Conservation (phyloP, 495 filamentous ascomycete species). For the Penicillium steckii region DNA sequence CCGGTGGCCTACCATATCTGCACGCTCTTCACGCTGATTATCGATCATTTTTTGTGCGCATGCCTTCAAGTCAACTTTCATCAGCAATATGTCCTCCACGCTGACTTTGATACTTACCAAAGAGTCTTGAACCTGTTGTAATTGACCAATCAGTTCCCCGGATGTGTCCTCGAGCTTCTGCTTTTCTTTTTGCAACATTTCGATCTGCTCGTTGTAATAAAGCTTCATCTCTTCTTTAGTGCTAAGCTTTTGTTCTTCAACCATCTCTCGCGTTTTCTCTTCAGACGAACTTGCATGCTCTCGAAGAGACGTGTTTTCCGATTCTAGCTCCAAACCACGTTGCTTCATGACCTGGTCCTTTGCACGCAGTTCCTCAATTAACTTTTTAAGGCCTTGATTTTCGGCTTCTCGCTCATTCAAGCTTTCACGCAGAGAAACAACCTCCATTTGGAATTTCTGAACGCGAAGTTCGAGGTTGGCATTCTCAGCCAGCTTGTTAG, state of each 20-base stretch:
- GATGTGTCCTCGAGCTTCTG: slow-evolving; percentile 14
- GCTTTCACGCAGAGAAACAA: slow-evolving; percentile 14
- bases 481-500: slow-evolving; percentile 21
- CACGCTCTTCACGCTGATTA: slow-evolving; percentile 1
- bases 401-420: slow-evolving; percentile 15
- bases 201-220: slow-evolving; percentile 24
- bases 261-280: slow-evolving; percentile 23
- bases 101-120: slow-evolving; percentile 26
- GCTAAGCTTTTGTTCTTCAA: slow-evolving; percentile 18
- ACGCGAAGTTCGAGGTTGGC: slow-evolving; percentile 24
- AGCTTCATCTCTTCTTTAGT: slow-evolving; percentile 18
- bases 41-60: slow-evolving; percentile 1
- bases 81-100: slow-evolving; percentile 10
- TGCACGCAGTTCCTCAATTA: slow-evolving; percentile 14
- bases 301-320: slow-evolving; percentile 17
- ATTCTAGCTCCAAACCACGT: slow-evolving; percentile 8
- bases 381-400: slow-evolving; percentile 15
- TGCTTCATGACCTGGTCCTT: slow-evolving; percentile 14
- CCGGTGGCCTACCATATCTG: slow-evolving; percentile 13
- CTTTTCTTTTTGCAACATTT: slow-evolving; percentile 22
- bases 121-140: slow-evolving; percentile 18
- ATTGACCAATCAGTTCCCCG: slow-evolving; percentile 10
- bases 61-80: slow-evolving; percentile 7
- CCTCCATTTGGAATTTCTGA: slow-evolving; percentile 15
- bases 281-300: slow-evolving; percentile 19